Evolutionary conservation across 805 yeast genomes (phyloP).

Genomic region (Nakazawaea peltata): DNA sequence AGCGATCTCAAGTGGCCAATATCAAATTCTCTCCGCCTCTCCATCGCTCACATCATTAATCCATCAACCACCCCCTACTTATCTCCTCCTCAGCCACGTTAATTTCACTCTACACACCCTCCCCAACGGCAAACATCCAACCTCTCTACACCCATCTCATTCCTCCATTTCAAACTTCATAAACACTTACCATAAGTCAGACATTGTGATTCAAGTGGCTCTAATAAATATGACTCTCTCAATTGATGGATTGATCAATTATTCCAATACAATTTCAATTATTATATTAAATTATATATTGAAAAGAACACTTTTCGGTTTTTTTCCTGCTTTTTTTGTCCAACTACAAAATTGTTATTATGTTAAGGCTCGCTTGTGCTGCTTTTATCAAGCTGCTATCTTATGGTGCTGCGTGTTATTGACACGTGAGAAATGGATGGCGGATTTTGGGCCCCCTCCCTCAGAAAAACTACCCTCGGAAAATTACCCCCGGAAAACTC

Average conservation of each 20-base stretch:
- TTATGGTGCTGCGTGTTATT: not conserved
- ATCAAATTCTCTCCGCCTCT: too few relatives aligned
- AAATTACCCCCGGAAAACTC: not conserved
- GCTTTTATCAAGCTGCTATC: not conserved
- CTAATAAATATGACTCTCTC: too few relatives aligned
- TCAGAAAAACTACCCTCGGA: not conserved
- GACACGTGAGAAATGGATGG: not conserved
- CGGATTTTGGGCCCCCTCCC: not conserved
- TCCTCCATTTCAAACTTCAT: not conserved
- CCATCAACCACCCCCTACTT: too few relatives aligned
- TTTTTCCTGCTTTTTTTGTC: not conserved
- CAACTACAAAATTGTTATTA: too few relatives aligned
- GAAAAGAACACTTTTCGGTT: not conserved
- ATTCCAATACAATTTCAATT: too few relatives aligned
- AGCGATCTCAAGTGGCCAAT: too few relatives aligned
- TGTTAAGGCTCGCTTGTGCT: too few relatives aligned
- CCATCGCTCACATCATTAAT: too few relatives aligned
- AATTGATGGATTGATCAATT: too few relatives aligned
- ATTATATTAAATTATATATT: not conserved
- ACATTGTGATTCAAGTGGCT: conserved; percentile 10
- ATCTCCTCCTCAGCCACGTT: too few relatives aligned
- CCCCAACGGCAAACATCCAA: not conserved
- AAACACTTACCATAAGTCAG: conserved; percentile 13
- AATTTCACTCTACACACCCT: not conserved
- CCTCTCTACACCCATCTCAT: not conserved